Evolutionary conservation across 768 basidiomycete species (phyloP), one percentile per base, ranked within the genome.

Genomic region (Postia placenta): DNA sequence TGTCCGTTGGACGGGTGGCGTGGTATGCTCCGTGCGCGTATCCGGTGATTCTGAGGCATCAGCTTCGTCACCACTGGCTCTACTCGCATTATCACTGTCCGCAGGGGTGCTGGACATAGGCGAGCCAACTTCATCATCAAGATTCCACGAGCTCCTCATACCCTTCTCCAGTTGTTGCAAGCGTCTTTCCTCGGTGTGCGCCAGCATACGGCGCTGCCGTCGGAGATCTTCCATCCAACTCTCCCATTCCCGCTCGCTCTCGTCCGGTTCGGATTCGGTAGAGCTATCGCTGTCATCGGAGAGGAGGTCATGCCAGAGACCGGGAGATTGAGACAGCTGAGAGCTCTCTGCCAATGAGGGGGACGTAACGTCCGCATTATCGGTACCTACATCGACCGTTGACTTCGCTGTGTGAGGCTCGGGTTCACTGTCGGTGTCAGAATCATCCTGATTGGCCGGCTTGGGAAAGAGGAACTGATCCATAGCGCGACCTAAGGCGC

Each of bases 181-280:
- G 27, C 27, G 52, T 6, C 35, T 5, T 12, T 41, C 49, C 49
- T 36, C 23, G 24, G 45, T 46, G 24, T 57, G 53, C 37, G 51
- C 50, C 14, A 64, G 58, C 33, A 70, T 67, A 2, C 69, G 56
- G 46, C 25, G 58, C 55, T 72, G 72, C 19, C 74, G 67, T 36
- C 71, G 66, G 38, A 84, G 48, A 66, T 83, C 83, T 4, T 74
- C 74, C 58, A 73, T 67, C 84, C 84, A 87, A 1, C 77, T 79
- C 3, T 76, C 69, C 84, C 84, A 87, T 58, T 87, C 84, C 19
- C 67, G 65, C 60, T 85, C 84, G 55, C 71, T 75, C 22, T 74
- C 69, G 5, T 64, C 69, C n/a, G 27, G 5, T 9, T 51, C 49
- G 4, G 49, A 45, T 1, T 56, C 53, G 3, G 43, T 40, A 4